phyloP scores from a whole-genome alignment of 768 basidiomycete genomes.

The Tylopilus rubrobrunneus region DNA sequence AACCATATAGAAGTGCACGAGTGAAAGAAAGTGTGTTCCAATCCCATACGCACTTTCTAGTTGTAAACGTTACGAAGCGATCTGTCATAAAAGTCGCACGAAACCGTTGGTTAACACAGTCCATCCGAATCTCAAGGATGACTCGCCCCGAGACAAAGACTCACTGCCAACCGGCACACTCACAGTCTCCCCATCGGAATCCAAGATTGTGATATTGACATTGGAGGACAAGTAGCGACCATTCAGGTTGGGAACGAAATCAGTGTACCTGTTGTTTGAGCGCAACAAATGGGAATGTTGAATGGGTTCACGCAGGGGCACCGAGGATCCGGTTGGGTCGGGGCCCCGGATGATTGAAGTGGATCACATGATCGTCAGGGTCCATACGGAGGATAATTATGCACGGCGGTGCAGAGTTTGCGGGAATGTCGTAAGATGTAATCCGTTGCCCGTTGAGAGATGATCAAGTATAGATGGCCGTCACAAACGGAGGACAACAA shows the following conservation, averaged over 20 bases:
- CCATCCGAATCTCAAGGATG: not conserved
- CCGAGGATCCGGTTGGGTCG: not conserved
- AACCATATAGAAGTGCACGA: not conserved
- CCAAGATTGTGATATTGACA: constrained; percentile 72
- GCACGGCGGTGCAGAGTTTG: not conserved
- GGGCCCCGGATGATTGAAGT: not conserved
- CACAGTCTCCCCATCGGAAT: constrained; percentile 33
- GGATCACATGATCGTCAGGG: constrained; percentile 7
- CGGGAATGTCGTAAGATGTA: not conserved
- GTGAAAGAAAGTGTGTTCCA: too few species aligned
- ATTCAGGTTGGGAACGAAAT: constrained; percentile 60
- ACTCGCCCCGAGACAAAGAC: constrained; percentile 3
- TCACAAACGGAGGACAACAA: not conserved
- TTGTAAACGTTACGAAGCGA: constrained; percentile 69
- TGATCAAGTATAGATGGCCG: not conserved
- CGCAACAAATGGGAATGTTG: not conserved
- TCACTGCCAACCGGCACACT: constrained; percentile 45
- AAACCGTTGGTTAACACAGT: constrained; percentile 28
- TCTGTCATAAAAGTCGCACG: constrained; percentile 28
- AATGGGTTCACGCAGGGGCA: not conserved
- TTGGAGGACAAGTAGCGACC: constrained; percentile 83
- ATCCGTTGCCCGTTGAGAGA: not conserved
- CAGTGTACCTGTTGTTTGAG: constrained; percentile 43
- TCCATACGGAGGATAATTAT: not conserved
- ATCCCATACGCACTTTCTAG: constrained; percentile 61